Base-by-base conservation (phyloP, 1,284 basidiomycete genomes). In the Papiliotrema terrestris region DNA sequence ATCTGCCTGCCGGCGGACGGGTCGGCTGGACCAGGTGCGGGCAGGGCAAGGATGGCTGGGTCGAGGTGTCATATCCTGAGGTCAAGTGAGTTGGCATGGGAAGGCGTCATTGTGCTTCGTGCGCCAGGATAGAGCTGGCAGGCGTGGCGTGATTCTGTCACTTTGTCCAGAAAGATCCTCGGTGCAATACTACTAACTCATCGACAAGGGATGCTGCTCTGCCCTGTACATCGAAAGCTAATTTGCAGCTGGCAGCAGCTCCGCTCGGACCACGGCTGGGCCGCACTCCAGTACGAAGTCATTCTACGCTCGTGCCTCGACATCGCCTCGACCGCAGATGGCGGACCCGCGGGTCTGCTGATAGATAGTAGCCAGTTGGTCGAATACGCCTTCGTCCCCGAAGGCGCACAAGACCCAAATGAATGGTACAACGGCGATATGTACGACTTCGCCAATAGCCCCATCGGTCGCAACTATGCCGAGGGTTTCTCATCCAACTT, bases 181-280 rank as follows among this genome's bases (percentile, higher is more conserved):
- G 36, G 17, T 13, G 22, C 1, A 49, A 4, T 2, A 20, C 13
- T n/a, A n/a, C 6, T 5, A 5, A 32, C 11, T 32, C 29, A 6
- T 32, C 6, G 11, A 5, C 29, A 32, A 32, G 11, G 5, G 29
- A 32, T 2, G n/a, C 26, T 15, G 5, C 1, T 36, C 44, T 14
- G 25, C 9, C 25, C 19, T 22, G 22, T 45, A 9, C 22, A 32
- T n/a, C 37, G 45, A 22, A 53, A 26, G 17, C 42, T 15, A 5
- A 26, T 15, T 17, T 32, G 29, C 37, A 68, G 68, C 36, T 77
- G 75, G 75, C 54, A 65, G 15, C 67, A 72, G 37, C 65, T 75
- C 19, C 67, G 74, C 1, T 46, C 56, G 0, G 71, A 74, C 49
- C 73, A 71, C 32, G 75, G 75, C 14, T 77, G 74, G 74, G 64